Conservation (phyloP, 768 basidiomycete genomes). For the Tephrocybe sp. region DNA sequence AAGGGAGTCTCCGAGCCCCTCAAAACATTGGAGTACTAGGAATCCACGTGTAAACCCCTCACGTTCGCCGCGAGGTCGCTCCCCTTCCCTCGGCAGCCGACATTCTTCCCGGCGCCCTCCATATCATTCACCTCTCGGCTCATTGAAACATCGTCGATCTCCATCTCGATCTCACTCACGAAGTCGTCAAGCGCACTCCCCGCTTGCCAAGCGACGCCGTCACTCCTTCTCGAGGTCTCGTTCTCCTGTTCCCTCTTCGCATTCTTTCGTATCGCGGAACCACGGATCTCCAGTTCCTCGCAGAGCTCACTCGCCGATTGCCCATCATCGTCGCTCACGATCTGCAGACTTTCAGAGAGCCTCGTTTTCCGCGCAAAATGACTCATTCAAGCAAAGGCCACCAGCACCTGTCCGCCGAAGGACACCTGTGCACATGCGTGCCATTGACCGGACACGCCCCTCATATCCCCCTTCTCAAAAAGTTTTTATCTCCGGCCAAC, state of each 20-base stretch:
- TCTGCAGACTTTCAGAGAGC: neutral
- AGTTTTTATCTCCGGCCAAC: neutral
- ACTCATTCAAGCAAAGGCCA: neutral
- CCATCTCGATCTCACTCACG: slow-evolving; percentile 2
- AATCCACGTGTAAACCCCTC: neutral
- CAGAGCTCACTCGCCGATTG: neutral
- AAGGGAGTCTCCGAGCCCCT: slow-evolving; percentile 7
- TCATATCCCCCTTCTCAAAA: neutral
- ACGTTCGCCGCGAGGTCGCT: slow-evolving; percentile 1
- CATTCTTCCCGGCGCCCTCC: neutral
- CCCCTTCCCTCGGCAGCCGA: neutral
- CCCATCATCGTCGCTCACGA: neutral
- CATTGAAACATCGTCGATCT: neutral
- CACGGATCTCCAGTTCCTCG: neutral
- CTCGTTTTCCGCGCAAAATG: neutral
- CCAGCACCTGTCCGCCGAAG: neutral
- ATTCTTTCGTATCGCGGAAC: neutral
- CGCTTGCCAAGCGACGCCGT: slow-evolving; percentile 3
- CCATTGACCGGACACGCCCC: slow-evolving; percentile 7
- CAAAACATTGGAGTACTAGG: neutral
- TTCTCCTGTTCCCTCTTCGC: neutral
- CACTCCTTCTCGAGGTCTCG: slow-evolving; percentile 1
- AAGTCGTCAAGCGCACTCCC: neutral
- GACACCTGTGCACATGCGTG: slow-evolving; percentile 13
- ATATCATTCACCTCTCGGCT: slow-evolving; percentile 6